A percentile compares a stretch with the other conserved stretches of the same genome.
Conservation (phyloP, 2,329 filamentous ascomycete species). For the Aspergillus sp. region DNA sequence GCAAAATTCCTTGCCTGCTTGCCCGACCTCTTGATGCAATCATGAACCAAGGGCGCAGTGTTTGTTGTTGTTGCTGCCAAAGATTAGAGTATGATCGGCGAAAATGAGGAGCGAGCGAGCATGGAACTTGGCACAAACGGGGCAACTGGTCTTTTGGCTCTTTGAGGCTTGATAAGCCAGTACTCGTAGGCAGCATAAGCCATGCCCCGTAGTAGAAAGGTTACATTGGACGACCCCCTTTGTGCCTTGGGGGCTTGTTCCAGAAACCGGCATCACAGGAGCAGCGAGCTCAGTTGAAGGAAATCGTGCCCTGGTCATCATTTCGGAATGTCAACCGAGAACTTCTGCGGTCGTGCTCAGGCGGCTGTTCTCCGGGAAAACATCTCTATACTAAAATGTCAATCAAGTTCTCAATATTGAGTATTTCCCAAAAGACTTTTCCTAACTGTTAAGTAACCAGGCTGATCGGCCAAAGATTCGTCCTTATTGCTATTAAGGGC, state of each 20-base stretch:
- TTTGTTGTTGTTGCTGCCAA: background rate
- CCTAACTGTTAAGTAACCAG: too few relatives aligned
- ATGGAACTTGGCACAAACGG: background rate
- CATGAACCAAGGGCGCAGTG: background rate
- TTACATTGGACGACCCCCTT: background rate
- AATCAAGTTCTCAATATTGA: too few relatives aligned
- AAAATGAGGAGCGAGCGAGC: background rate
- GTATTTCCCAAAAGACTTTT: too few relatives aligned
- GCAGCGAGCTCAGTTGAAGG: too few relatives aligned
- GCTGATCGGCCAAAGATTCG: background rate
- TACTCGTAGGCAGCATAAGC: background rate
- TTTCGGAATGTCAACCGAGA: background rate
- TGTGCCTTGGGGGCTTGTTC: background rate
- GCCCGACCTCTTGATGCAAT: constrained; percentile 1
- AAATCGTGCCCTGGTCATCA: too few relatives aligned
- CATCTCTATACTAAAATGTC: background rate
- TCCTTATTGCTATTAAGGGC: background rate
- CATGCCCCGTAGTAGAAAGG: background rate
- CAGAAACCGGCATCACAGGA: background rate
- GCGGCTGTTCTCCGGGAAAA: background rate
- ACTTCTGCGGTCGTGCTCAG: background rate
- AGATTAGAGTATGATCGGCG: background rate
- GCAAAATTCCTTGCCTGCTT: background rate
- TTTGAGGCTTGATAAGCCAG: background rate
- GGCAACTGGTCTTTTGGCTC: background rate